Percentiles rank a stretch among this genome's conserved stretches.
Conservation (phyloP, 345 rosid species). For the Stellera chamaejasme region DNA sequence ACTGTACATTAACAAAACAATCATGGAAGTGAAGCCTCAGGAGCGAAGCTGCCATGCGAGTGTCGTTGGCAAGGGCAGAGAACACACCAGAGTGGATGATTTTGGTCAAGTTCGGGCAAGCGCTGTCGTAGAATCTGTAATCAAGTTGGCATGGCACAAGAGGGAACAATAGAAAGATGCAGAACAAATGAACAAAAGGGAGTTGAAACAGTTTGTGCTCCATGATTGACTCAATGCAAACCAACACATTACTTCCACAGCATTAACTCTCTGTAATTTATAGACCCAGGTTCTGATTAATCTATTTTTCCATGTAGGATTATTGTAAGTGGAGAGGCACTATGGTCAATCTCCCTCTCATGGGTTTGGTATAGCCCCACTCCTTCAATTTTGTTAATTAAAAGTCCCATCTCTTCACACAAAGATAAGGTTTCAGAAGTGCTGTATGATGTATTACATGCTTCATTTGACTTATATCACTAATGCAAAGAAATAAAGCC, state of each 20-base stretch:
- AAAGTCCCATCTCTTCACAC: slow-evolving; percentile 15
- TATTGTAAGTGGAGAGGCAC: slow-evolving; percentile 29
- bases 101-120: slow-evolving; percentile 38
- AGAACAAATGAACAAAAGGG: slow-evolving; percentile 17
- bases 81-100: slow-evolving; percentile 38
- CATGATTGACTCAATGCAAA: slow-evolving; percentile 16
- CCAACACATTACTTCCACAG: slow-evolving; percentile 3
- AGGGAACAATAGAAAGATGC: slow-evolving; percentile 21
- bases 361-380: slow-evolving; percentile 43
- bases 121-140: slow-evolving; percentile 33
- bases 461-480: slow-evolving; percentile 26
- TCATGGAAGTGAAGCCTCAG: slow-evolving; percentile 67
- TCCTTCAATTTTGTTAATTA: slow-evolving; percentile 5
- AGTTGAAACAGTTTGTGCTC: slow-evolving; percentile 15
- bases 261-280: slow-evolving; percentile 21
- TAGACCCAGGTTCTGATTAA: slow-evolving; percentile 12
- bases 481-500: slow-evolving; percentile 17
- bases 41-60: slow-evolving; percentile 64
- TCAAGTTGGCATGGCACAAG: slow-evolving; percentile 44
- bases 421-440: slow-evolving; percentile 14
- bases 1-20: slow-evolving; percentile 51
- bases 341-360: slow-evolving; percentile 20
- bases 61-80: slow-evolving; percentile 50
- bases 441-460: slow-evolving; percentile 12
- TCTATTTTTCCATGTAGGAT: background rate